Conservation (phyloP, 371 early-diverging fungal species). For the Synchytrium microbalum region DNA sequence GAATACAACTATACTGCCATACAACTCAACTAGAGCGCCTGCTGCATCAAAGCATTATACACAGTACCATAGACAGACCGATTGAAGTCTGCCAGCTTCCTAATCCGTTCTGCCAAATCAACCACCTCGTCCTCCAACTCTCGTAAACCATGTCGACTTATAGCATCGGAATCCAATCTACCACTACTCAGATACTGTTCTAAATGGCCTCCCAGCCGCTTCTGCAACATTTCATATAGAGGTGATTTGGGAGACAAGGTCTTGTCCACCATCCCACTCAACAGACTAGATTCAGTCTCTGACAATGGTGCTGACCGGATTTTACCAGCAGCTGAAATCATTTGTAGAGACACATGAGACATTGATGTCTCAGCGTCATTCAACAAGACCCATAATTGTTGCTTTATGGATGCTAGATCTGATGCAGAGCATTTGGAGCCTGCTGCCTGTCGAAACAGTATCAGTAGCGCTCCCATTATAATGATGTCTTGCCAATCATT, state of each 20-base stretch:
- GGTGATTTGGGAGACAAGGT: not conserved
- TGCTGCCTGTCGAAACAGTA: conserved; percentile 49
- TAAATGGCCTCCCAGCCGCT: conserved; percentile 20
- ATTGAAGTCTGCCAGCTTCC: conserved; percentile 26
- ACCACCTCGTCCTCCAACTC: conserved; percentile 33
- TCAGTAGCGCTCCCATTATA: conserved; percentile 50
- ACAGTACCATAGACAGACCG: conserved; percentile 23
- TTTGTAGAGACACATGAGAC: conserved; percentile 34
- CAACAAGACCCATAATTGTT: conserved; percentile 37
- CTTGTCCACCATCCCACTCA: conserved; percentile 6
- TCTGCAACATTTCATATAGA: conserved; percentile 22
- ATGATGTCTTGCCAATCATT: conserved; percentile 68
- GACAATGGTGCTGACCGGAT: conserved; percentile 17
- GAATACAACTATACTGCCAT: too few relatives aligned
- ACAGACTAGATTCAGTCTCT: conserved; percentile 12
- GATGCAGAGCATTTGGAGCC: conserved; percentile 6
- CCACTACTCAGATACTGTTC: not conserved
- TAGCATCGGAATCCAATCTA: not conserved
- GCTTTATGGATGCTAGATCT: conserved; percentile 18
- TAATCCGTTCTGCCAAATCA: conserved; percentile 31
- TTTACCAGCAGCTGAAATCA: conserved; percentile 26
- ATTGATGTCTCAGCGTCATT: conserved; percentile 40
- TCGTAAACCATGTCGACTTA: conserved; percentile 20
- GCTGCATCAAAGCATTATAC: conserved; percentile 5
- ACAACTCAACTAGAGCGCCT: too few relatives aligned